A percentile compares a stretch with the other conserved stretches of the same genome.
Evolutionary conservation across 2,329 filamentous ascomycete genomes (phyloP).

Genomic region (Aspergillus calidoustus): DNA sequence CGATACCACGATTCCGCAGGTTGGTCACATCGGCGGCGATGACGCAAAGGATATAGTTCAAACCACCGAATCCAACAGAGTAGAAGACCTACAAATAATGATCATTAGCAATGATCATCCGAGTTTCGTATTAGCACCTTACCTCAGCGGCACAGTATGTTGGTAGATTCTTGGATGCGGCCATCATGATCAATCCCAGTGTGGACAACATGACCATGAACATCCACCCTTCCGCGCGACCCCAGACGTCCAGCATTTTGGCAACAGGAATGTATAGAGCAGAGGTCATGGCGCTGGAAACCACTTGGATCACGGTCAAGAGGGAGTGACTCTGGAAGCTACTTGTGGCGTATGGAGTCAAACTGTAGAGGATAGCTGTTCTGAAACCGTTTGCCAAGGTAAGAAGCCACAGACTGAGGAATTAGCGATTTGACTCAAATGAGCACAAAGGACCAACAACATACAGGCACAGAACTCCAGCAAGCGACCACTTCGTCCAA

Average conservation of each 20-base stretch:
- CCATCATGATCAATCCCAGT: conserved; percentile 63
- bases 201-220: conserved; percentile 53
- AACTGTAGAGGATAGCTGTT: conserved; percentile 37
- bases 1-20: conserved; percentile 64
- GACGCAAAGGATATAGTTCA: conserved; percentile 61
- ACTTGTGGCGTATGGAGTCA: conserved; percentile 56
- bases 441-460: neutral
- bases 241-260: conserved; percentile 67
- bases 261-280: conserved; percentile 64
- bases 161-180: conserved; percentile 61
- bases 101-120: neutral
- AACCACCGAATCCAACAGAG: conserved; percentile 59
- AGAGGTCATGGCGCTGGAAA: conserved; percentile 60
- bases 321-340: conserved; percentile 57
- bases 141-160: conserved; percentile 64
- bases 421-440: neutral
- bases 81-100: conserved; percentile 56
- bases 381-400: conserved; percentile 45
- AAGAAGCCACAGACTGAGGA: conserved; percentile 42
- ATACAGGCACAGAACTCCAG: neutral
- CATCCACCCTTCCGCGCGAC: conserved; percentile 62
- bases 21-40: conserved; percentile 66
- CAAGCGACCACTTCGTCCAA: neutral
- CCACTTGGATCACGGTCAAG: conserved; percentile 56
- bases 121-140: neutral